phyloP scores from a whole-genome alignment of 352 stramenopile genomes.

The Globisporangium perplexum region DNA sequence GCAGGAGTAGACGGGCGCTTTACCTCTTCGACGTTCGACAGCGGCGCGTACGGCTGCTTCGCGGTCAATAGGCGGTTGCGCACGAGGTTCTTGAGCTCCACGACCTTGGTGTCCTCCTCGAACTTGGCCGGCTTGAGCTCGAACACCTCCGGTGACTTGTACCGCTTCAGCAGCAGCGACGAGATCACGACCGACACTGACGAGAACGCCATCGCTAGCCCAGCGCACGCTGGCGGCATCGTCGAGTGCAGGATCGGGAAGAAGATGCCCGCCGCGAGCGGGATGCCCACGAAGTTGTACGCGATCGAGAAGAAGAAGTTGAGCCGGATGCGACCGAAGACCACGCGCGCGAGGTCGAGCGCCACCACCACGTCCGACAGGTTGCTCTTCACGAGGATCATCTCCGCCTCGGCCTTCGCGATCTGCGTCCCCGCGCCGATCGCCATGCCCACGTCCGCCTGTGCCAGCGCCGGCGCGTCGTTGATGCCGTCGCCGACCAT shows the following conservation, averaged over 20 bases:
- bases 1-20: slow-evolving; percentile 8
- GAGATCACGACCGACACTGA: slow-evolving; percentile 85
- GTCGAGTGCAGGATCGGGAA: slow-evolving; percentile 78
- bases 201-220: slow-evolving; percentile 85
- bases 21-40: slow-evolving; percentile 62
- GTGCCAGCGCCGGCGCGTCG: slow-evolving; percentile 90
- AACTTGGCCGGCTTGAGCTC: slow-evolving; percentile 40
- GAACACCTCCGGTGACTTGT: slow-evolving; percentile 43
- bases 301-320: slow-evolving; percentile 88
- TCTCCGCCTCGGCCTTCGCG: slow-evolving; percentile 81
- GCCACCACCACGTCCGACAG: slow-evolving; percentile 81
- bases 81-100: slow-evolving; percentile 76
- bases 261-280: slow-evolving; percentile 79
- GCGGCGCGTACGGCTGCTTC: slow-evolving; percentile 54
- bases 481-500: slow-evolving; percentile 96
- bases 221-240: slow-evolving; percentile 81
- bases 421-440: slow-evolving; percentile 90
- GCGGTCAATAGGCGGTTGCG: slow-evolving; percentile 46
- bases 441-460: slow-evolving; percentile 91
- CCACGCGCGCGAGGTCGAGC: slow-evolving; percentile 69
- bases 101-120: slow-evolving; percentile 57
- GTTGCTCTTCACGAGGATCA: slow-evolving; percentile 87
- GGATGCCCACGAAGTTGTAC: slow-evolving; percentile 85
- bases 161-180: slow-evolving; percentile 81
- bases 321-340: slow-evolving; percentile 78